phyloP scores from a whole-genome alignment of 2,329 filamentous ascomycete genomes.

The Annulohypoxylon truncatum region DNA sequence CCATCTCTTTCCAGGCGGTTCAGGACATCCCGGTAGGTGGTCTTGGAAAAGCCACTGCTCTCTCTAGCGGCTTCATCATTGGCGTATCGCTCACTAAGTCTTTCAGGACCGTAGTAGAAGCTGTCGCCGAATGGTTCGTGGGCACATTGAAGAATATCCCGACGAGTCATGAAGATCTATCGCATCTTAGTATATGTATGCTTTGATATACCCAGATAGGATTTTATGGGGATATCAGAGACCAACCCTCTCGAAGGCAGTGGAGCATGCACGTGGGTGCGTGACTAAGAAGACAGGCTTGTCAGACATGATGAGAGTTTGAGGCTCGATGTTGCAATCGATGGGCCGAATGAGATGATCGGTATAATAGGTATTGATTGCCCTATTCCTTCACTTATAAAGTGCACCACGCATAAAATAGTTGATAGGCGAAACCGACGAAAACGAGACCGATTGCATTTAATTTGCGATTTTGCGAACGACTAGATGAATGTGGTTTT shows the following conservation, averaged over 20 bases:
- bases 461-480: slow-evolving; percentile 22
- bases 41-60: slow-evolving; percentile 73
- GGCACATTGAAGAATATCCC: slow-evolving; percentile 81
- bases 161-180: slow-evolving; percentile 95
- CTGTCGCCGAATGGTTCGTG: slow-evolving; percentile 98
- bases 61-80: slow-evolving; percentile 68
- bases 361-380: slow-evolving; percentile 10
- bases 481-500: slow-evolving; percentile 1
- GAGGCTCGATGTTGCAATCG: slow-evolving; percentile 45
- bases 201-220: slow-evolving; percentile 17
- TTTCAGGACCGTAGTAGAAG: slow-evolving; percentile 95
- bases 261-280: slow-evolving; percentile 94
- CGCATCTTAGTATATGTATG: slow-evolving; percentile 8
- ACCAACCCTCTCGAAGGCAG: slow-evolving; percentile 92
- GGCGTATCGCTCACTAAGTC: slow-evolving; percentile 82
- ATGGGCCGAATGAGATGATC: slow-evolving; percentile 30
- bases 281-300: slow-evolving; percentile 93
- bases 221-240: slow-evolving; percentile 8
- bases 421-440: slow-evolving; percentile 43
- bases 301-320: slow-evolving; percentile 69
- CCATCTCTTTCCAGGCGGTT: slow-evolving; percentile 78
- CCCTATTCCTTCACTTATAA: slow-evolving; percentile 37
- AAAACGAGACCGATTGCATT: slow-evolving; percentile 42
- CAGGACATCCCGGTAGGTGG: slow-evolving; percentile 82
- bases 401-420: slow-evolving; percentile 49